Evolutionary conservation across 2,329 filamentous ascomycete species (phyloP).

Genomic region (Aspergillus ruber): DNA sequence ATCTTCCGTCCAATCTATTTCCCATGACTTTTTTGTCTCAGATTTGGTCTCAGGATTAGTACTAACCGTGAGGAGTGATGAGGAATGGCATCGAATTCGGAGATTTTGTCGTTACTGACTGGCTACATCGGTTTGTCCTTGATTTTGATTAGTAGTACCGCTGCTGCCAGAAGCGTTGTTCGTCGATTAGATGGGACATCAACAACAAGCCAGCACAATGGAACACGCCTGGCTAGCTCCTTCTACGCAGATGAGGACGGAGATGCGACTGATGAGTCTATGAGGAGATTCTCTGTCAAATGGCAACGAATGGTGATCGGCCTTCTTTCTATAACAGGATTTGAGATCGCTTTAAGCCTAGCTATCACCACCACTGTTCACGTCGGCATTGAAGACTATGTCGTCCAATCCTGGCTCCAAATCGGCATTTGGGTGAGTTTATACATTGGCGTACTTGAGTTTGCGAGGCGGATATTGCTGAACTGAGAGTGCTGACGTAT

Average conservation of each 20-base stretch:
- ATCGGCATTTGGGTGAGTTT: constrained; percentile 57
- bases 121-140: constrained; percentile 20
- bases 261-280: constrained; percentile 57
- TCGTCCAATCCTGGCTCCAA: constrained; percentile 55
- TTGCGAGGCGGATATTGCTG: too few relatives aligned
- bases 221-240: constrained; percentile 22
- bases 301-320: constrained; percentile 52
- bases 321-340: constrained; percentile 49
- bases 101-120: constrained; percentile 14
- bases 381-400: constrained; percentile 21
- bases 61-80: background rate
- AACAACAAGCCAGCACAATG: constrained; percentile 10
- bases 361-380: constrained; percentile 48
- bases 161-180: constrained; percentile 18
- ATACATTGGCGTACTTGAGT: background rate
- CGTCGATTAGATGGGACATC: constrained; percentile 10
- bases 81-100: constrained; percentile 17
- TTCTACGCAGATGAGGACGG: constrained; percentile 66
- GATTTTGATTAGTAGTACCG: constrained; percentile 16
- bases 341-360: constrained; percentile 51
- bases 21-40: too few relatives aligned
- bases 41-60: too few relatives aligned
- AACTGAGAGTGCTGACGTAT: constrained; percentile 5
- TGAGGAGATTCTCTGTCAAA: constrained; percentile 56
- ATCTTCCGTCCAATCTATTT: too few relatives aligned